Percentiles rank a stretch among this genome's conserved stretches.
Conservation (phyloP, 2,329 filamentous ascomycete species). For the Talaromyces sp. region DNA sequence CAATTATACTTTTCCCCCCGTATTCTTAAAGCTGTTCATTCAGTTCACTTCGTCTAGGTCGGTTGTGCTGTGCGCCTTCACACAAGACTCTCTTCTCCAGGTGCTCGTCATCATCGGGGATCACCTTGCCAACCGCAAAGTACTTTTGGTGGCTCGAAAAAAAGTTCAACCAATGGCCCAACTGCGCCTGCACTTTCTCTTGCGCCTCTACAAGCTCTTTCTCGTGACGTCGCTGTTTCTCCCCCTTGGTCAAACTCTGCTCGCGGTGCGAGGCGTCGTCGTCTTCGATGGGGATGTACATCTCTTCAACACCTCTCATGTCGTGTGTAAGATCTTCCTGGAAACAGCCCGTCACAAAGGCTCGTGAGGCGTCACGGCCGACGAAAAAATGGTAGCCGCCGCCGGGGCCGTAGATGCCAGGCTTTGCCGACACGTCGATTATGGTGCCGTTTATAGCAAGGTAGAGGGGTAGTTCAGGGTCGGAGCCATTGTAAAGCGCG, state of each 20-base stretch:
- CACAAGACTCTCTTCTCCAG: constrained; percentile 59
- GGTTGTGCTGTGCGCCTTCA: constrained; percentile 60
- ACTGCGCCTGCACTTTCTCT: constrained; percentile 59
- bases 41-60: constrained; percentile 45
- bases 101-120: constrained; percentile 48
- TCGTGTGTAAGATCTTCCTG: constrained; percentile 77
- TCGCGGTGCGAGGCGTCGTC: constrained; percentile 35
- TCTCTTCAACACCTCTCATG: constrained; percentile 78
- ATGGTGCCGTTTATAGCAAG: constrained; percentile 71
- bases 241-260: constrained; percentile 27
- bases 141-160: constrained; percentile 79
- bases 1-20: background rate
- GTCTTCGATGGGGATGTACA: constrained; percentile 69
- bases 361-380: constrained; percentile 78
- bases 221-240: constrained; percentile 51
- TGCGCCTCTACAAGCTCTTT: constrained; percentile 62
- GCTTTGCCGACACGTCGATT: constrained; percentile 58
- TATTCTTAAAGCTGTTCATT: constrained; percentile 3
- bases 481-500: constrained; percentile 67
- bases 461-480: constrained; percentile 74
- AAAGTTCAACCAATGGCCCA: constrained; percentile 79
- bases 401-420: constrained; percentile 67
- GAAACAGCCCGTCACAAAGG: constrained; percentile 92
- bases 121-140: constrained; percentile 69
- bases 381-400: constrained; percentile 85